A percentile compares a stretch with the other conserved stretches of the same genome.
Conservation (phyloP, 2,329 filamentous ascomycete species). For the Neonectria coccinea region DNA sequence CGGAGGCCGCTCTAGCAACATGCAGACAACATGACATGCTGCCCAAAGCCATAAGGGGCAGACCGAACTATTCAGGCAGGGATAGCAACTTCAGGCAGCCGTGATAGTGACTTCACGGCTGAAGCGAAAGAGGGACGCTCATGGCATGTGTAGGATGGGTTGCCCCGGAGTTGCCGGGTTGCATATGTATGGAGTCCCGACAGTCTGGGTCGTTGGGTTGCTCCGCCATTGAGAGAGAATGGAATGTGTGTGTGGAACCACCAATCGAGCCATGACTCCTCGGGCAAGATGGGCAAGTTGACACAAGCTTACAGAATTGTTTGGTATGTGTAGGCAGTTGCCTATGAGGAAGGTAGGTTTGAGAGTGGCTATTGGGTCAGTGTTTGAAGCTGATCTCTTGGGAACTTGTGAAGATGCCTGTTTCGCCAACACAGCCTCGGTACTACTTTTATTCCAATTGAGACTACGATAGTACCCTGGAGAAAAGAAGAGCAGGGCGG, state of each 20-base stretch:
- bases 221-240: slow-evolving; percentile 7
- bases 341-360: background rate
- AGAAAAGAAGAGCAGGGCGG: background rate
- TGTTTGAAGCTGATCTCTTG: background rate
- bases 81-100: slow-evolving; percentile 3
- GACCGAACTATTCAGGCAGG: background rate
- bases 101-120: background rate
- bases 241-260: background rate
- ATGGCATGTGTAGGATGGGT: background rate
- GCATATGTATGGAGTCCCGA: slow-evolving; percentile 9
- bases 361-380: background rate
- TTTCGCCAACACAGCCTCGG: background rate
- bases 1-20: background rate
- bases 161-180: slow-evolving; percentile 15
- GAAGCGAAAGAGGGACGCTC: background rate
- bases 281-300: background rate
- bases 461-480: background rate
- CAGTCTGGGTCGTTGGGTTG: slow-evolving; percentile 17
- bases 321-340: background rate
- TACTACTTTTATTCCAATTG: background rate
- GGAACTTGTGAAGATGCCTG: background rate
- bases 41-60: background rate
- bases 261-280: background rate
- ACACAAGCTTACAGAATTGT: background rate
- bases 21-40: background rate